Evolutionary conservation across 2,329 filamentous ascomycete species (phyloP).

Genomic region (Clonostachys rhizophaga): DNA sequence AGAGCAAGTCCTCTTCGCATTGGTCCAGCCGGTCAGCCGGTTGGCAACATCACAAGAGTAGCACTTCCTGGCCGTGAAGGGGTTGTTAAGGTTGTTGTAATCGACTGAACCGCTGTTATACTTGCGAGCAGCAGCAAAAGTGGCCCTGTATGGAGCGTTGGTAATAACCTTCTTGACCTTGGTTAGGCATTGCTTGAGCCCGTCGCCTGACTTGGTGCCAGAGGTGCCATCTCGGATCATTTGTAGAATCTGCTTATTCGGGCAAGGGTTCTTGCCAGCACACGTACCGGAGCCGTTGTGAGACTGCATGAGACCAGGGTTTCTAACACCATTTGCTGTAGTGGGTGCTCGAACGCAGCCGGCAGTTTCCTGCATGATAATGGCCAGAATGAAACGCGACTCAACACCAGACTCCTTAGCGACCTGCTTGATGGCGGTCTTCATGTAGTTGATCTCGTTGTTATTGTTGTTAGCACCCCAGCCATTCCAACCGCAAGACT

Average conservation of each 20-base stretch:
- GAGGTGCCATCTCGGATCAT: constrained; percentile 9
- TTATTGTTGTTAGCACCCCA: constrained; percentile 8
- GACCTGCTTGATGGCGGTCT: constrained; percentile 6
- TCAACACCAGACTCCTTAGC: constrained; percentile 5
- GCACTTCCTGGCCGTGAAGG: constrained; percentile 9
- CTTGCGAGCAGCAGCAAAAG: constrained; percentile 10
- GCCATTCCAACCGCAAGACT: constrained; percentile 9
- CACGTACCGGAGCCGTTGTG: constrained; percentile 9
- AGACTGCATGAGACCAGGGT: constrained; percentile 11
- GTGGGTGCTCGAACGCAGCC: constrained; percentile 8
- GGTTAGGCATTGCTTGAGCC: constrained; percentile 5
- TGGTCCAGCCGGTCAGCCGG: constrained; percentile 12
- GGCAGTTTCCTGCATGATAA: constrained; percentile 21
- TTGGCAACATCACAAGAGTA: constrained; percentile 12
- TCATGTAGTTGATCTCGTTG: constrained; percentile 7
- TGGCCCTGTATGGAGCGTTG: constrained; percentile 3
- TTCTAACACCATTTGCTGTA: constrained; percentile 9
- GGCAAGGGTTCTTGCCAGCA: constrained; percentile 7
- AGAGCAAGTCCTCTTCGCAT: constrained; percentile 1
- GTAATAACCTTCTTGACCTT: background rate
- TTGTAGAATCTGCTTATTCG: constrained; percentile 4
- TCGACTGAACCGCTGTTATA: constrained; percentile 14
- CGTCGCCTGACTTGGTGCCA: constrained; percentile 7
- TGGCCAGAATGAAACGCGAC: constrained; percentile 15
- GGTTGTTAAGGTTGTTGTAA: constrained; percentile 11